Evolutionary conservation across 139 green algal genomes (phyloP).

Genomic region (Auxenochlorella protothecoides): DNA sequence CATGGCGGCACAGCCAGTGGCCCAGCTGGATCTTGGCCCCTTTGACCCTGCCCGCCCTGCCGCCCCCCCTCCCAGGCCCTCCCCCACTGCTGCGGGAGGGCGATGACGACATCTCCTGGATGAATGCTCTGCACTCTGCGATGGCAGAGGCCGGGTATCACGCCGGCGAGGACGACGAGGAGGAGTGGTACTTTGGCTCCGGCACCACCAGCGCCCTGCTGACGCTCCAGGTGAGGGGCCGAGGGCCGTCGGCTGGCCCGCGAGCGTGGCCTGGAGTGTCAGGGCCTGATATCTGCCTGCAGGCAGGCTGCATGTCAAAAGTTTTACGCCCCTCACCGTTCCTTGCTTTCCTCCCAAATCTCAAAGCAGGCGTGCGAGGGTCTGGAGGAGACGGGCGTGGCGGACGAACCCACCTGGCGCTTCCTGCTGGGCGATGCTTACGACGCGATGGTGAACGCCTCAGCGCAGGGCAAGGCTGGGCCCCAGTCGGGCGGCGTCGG

Average conservation of each 20-base stretch:
- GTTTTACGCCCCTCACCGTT: no score
- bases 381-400: conserved; percentile 56
- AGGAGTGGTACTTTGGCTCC: conserved; percentile 46
- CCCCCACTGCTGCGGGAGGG: conserved; percentile 45
- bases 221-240: conserved; percentile 26
- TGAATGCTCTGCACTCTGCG: conserved; percentile 41
- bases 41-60: not conserved
- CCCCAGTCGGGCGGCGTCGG: not conserved
- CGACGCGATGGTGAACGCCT: not conserved
- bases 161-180: conserved; percentile 53
- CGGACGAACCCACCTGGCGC: conserved; percentile 51
- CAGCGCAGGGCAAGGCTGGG: conserved; percentile 3
- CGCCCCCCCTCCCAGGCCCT: conserved; percentile 11
- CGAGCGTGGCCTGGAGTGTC: no score
- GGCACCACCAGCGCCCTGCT: conserved; percentile 27
- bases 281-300: no score
- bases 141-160: conserved; percentile 49
- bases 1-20: not conserved
- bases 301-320: no score
- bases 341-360: no score
- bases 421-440: conserved; percentile 35
- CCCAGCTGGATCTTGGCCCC: not conserved
- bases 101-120: conserved; percentile 74
- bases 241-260: not conserved
- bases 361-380: conserved; percentile 38